Percentiles rank a stretch among this genome's conserved stretches.
Conservation (phyloP, 257 asterid species). For the Solanum bulbocastanum region DNA sequence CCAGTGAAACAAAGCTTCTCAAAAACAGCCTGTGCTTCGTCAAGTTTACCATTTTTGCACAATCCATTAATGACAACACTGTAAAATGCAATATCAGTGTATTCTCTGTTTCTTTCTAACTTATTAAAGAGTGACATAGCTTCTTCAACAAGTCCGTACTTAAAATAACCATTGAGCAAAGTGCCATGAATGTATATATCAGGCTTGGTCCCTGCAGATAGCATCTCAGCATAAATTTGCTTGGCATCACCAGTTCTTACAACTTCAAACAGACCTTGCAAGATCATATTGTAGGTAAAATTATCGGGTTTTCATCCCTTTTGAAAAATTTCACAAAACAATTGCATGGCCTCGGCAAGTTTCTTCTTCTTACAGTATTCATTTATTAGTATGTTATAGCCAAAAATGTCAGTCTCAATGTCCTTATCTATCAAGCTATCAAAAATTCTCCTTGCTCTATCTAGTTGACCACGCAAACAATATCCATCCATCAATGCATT, state of each 20-base stretch:
- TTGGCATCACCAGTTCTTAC: not conserved
- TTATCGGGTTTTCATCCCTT: not conserved
- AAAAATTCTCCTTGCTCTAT: not conserved
- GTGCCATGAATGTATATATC: not conserved
- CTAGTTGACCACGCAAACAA: not conserved
- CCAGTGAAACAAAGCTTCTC: not conserved
- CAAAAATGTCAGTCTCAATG: not conserved
- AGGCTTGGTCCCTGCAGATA: not conserved
- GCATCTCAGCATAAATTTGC: not conserved
- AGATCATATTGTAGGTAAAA: not conserved
- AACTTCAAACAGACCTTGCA: not conserved
- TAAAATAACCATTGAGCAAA: not conserved
- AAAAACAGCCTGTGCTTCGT: not conserved
- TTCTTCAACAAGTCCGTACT: not conserved
- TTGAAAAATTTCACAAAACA: not conserved
- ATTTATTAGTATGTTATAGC: not conserved
- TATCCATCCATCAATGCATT: not conserved
- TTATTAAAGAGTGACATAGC: not conserved
- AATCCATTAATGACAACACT: not conserved
- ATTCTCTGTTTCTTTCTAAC: not conserved
- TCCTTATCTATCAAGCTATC: not conserved
- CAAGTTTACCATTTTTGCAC: not conserved
- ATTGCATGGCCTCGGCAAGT: fast-evolving
- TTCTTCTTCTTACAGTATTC: not conserved
- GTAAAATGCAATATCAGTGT: not conserved